Percentiles rank a stretch among this genome's conserved stretches.
phyloP scores from a whole-genome alignment of 352 stramenopile species.

The Peronospora tabacina region DNA sequence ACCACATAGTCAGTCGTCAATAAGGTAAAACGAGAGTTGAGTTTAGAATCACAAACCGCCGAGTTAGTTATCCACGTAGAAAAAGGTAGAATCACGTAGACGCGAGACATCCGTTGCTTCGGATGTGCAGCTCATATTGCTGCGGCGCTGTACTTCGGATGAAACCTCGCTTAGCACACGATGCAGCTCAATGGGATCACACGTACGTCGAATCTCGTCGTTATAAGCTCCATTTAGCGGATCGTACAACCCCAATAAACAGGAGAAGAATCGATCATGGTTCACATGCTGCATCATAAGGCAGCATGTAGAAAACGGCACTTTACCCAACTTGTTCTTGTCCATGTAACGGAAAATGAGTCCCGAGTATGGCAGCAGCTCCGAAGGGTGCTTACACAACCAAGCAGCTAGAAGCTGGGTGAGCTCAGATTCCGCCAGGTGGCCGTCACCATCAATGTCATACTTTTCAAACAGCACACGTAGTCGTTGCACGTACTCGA shows the following conservation, averaged over 20 bases:
- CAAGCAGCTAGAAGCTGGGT: constrained; percentile 73
- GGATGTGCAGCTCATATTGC: constrained; percentile 34
- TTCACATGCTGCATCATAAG: constrained; percentile 86
- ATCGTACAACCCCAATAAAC: constrained; percentile 76
- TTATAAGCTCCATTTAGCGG: constrained; percentile 65
- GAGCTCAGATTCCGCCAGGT: constrained; percentile 61
- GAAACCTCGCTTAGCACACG: constrained; percentile 72
- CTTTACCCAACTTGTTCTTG: constrained; percentile 70
- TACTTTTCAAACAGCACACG: constrained; percentile 77
- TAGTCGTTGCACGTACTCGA: constrained; percentile 79
- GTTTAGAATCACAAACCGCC: constrained; percentile 7
- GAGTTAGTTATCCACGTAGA: constrained; percentile 50
- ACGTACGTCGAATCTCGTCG: constrained; percentile 58
- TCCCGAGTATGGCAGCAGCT: constrained; percentile 66
- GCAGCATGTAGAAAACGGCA: constrained; percentile 78
- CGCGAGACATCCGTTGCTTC: constrained; percentile 33
- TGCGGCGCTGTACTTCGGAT: constrained; percentile 49
- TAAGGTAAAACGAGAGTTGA: neutral
- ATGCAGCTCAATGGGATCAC: constrained; percentile 55
- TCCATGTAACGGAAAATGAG: constrained; percentile 87
- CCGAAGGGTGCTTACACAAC: constrained; percentile 76
- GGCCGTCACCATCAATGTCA: constrained; percentile 53
- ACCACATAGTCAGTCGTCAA: neutral
- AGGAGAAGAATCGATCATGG: constrained; percentile 85
- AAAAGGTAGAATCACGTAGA: constrained; percentile 68